A percentile compares a stretch with the other conserved stretches of the same genome.
Evolutionary conservation across 768 basidiomycete species (phyloP).

Genomic region (Tephrocybe sp.): DNA sequence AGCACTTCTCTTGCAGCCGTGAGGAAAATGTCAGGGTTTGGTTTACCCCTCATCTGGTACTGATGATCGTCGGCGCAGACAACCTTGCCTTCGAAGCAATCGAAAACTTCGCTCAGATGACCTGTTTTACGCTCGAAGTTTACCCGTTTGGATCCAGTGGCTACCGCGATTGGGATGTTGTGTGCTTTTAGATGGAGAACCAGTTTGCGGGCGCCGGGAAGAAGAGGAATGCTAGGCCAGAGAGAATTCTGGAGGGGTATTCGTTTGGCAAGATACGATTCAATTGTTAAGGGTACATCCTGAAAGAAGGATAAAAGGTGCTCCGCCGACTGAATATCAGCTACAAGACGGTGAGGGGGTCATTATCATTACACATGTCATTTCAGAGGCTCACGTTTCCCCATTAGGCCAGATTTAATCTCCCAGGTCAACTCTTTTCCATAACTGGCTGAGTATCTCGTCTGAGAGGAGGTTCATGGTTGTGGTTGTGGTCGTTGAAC

Average conservation of each 20-base stretch:
- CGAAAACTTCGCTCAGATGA: slow-evolving; percentile 59
- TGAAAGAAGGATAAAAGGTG: slow-evolving; percentile 80
- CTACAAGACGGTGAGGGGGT: slow-evolving; percentile 33
- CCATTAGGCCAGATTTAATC: slow-evolving; percentile 86
- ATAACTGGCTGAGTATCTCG: slow-evolving; percentile 67
- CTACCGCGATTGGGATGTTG: slow-evolving; percentile 75
- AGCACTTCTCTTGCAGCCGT: slow-evolving; percentile 64
- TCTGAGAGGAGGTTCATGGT: slow-evolving; percentile 47
- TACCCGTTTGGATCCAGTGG: slow-evolving; percentile 69
- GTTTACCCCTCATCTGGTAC: slow-evolving; percentile 64
- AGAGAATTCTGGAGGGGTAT: slow-evolving; percentile 55
- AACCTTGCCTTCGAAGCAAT: slow-evolving; percentile 59
- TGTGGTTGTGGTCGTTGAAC: too few species aligned
- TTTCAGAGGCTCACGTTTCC: slow-evolving; percentile 58
- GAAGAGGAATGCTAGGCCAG: slow-evolving; percentile 69
- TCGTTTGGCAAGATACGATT: slow-evolving; percentile 58
- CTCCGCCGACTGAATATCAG: slow-evolving; percentile 60
- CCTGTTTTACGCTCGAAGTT: slow-evolving; percentile 69
- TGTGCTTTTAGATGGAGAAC: slow-evolving; percentile 67
- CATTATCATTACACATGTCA: not conserved
- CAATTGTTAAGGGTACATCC: slow-evolving; percentile 60
- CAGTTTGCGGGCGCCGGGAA: slow-evolving; percentile 74
- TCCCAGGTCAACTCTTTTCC: slow-evolving; percentile 86
- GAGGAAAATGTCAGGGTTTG: slow-evolving; percentile 80
- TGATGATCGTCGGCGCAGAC: slow-evolving; percentile 71